Evolutionary conservation across 2,329 filamentous ascomycete species (phyloP), one percentile per base, ranked within the genome.

Genomic region (Phialophora expanda): DNA sequence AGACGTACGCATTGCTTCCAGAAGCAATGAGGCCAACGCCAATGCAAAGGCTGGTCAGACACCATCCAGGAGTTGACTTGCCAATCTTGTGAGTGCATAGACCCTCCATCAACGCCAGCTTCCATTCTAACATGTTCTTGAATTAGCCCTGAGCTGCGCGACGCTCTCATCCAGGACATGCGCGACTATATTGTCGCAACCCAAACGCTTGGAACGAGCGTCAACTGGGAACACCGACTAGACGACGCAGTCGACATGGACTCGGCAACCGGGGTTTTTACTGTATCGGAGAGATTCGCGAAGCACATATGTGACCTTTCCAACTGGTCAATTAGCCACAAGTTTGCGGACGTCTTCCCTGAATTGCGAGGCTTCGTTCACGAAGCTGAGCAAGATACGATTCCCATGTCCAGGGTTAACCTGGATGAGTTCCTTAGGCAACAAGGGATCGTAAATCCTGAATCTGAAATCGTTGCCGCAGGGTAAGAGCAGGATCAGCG

Each of bases 11-110:
- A 6, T 26, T 66, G 41, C 59, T 66, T n/a, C 64, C 64, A 6
- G 48, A 63, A 22, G 59, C 60, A 17, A 66, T 66, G 58, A 57
- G 46, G n/a, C 64, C 64, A 30, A 66, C 64, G 7, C 53, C 64
- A 6, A 50, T 66, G 17, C 64, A 66, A 54, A 61, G 38, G 48
- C 51, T 65, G 24, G 57, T 65, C 51, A 51, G 46, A 2, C 63
- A 65, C 48, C 63, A 65, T 30, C 63, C 63, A 24, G 63, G 63
- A 32, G 57, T 61, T 24, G 63, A 65, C 48, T 24, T 65, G 38
- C 56, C 56, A 1, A 61, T 65, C 26, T 65, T 65, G 63, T 65
- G 51, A 61, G 63, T 61, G 24, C 28, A 9, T 24, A 24, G 6
- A 32, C 24, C 28, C 48, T 14, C 17, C 26, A 14, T 14, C 26